Base-by-base conservation (phyloP, 2,329 filamentous ascomycete genomes). In the Colletotrichum horii region DNA sequence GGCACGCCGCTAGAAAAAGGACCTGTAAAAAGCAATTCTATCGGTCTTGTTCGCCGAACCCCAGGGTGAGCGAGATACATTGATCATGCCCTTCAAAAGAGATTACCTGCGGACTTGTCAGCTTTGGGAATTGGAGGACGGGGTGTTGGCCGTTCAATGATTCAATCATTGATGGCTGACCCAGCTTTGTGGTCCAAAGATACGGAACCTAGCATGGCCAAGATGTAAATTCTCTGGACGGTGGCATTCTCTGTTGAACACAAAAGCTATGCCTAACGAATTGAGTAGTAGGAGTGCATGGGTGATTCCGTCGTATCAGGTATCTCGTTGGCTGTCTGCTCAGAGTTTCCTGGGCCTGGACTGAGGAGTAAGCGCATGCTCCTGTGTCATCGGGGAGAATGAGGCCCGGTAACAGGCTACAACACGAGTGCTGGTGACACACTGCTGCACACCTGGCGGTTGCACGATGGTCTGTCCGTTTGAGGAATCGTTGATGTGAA, bases 351-450 rank as follows among this genome's bases (percentile, higher is more conserved):
- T n/a, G 19, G 16, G 26, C 61, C 32, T 19, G 28, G 19, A 24
- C 26, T 15, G 34, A 58, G 58, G 24, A 62, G 43, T 32, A 30
- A 36, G 56, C 43, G 61, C 34, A 66, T 30, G 24, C 64, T 38
- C 48, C 61, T 43, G 61, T 74, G 65, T 36, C 26, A 58, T 65
- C 28, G 48, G 36, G 9, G 30, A 22, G 48, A 65, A 43, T 11
- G 52, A 38, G 36, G 64, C 64, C 58, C 52, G 58, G n/a, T 67
- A 48, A 76, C 28, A 68, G 65, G 58, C 43, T 66, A 55, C 24
- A 26, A 69, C 70, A 76, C 70, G 70, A 74, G 43, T 65, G 55
- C 52, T 56, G 22, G 74, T 74, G 6, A 52, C 70, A 69, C 70
- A 26, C 28, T 60, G 55, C 52, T 74, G 38, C 70, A 66, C 30